Evolutionary conservation across 805 yeast genomes (phyloP).

Genomic region (Ogataea philodendri): DNA sequence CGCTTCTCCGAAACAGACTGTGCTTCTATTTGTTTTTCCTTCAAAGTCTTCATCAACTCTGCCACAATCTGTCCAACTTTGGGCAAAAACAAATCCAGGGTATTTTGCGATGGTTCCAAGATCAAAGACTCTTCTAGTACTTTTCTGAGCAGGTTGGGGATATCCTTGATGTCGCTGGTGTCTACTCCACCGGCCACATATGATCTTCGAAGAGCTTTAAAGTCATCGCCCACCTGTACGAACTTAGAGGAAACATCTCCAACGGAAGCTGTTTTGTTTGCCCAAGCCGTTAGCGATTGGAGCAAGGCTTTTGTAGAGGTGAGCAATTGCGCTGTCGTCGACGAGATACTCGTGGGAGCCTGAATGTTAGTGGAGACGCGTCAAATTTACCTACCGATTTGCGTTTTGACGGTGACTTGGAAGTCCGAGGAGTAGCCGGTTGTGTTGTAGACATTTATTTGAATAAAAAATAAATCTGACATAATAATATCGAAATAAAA

Average conservation of each 20-base stretch:
- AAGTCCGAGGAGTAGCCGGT: slow-evolving; percentile 11
- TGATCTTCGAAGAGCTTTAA: slow-evolving; percentile 78
- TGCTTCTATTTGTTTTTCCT: slow-evolving; percentile 64
- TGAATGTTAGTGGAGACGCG: slow-evolving; percentile 24
- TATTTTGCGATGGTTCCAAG: slow-evolving; percentile 79
- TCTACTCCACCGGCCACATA: slow-evolving; percentile 78
- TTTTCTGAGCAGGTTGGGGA: slow-evolving; percentile 74
- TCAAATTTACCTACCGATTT: slow-evolving; percentile 14
- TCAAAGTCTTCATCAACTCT: slow-evolving; percentile 71
- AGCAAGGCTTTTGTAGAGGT: slow-evolving; percentile 86
- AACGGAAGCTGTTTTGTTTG: slow-evolving; percentile 73
- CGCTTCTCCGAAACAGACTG: slow-evolving; percentile 22
- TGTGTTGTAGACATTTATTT: slow-evolving; percentile 8
- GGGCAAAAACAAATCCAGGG: slow-evolving; percentile 77
- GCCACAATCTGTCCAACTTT: slow-evolving; percentile 83
- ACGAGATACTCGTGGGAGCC: slow-evolving; percentile 68
- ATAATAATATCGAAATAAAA: slow-evolving; percentile 2
- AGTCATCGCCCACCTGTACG: slow-evolving; percentile 91
- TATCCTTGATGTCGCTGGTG: slow-evolving; percentile 82
- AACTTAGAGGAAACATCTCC: slow-evolving; percentile 85
- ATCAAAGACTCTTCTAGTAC: slow-evolving; percentile 85
- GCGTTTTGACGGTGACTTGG: slow-evolving; percentile 14
- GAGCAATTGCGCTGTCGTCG: slow-evolving; percentile 50
- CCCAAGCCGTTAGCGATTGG: slow-evolving; percentile 90
- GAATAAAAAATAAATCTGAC: slow-evolving; percentile 8